phyloP scores from a whole-genome alignment of 306 rosid genomes.

The Gastrolobium bilobum region DNA sequence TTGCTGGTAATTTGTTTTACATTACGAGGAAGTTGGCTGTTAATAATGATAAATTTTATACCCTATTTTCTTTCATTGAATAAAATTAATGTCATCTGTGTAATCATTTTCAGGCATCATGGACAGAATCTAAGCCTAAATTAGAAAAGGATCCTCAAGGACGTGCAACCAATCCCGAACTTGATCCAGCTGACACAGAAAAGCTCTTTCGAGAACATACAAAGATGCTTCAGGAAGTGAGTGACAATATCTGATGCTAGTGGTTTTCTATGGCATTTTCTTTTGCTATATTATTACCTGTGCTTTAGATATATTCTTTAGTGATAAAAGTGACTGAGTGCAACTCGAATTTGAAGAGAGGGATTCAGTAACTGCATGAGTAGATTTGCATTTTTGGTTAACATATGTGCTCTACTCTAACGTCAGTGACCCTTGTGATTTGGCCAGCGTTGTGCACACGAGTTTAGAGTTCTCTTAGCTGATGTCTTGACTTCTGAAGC shows the following conservation, averaged over 20 bases:
- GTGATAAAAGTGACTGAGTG: not conserved
- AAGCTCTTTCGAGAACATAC: conserved; percentile 89
- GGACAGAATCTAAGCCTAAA: conserved; percentile 87
- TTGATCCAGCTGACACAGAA: conserved; percentile 83
- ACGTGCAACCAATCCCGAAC: conserved; percentile 82
- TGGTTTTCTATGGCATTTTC: conserved; percentile 9
- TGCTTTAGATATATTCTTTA: not conserved
- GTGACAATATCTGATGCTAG: conserved; percentile 33
- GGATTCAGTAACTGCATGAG: not conserved
- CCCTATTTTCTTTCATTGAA: conserved; percentile 18
- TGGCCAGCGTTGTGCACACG: conserved; percentile 81
- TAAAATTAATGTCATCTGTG: not conserved
- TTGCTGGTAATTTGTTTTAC: conserved; percentile 1
- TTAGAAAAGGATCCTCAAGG: conserved; percentile 92
- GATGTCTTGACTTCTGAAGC: conserved; percentile 77
- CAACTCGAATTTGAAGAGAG: not conserved
- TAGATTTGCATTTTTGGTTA: conserved; percentile 11
- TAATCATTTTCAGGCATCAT: conserved; percentile 74
- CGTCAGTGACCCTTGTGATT: conserved; percentile 40
- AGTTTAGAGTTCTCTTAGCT: conserved; percentile 74
- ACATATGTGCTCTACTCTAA: conserved; percentile 39
- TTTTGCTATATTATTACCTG: conserved; percentile 8
- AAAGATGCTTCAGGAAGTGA: conserved; percentile 94
- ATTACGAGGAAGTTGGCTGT: conserved; percentile 23
- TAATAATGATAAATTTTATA: conserved; percentile 18